A percentile compares a stretch with the other conserved stretches of the same genome.
Evolutionary conservation across 345 rosid species (phyloP).

Genomic region (Populus ilicifolia): DNA sequence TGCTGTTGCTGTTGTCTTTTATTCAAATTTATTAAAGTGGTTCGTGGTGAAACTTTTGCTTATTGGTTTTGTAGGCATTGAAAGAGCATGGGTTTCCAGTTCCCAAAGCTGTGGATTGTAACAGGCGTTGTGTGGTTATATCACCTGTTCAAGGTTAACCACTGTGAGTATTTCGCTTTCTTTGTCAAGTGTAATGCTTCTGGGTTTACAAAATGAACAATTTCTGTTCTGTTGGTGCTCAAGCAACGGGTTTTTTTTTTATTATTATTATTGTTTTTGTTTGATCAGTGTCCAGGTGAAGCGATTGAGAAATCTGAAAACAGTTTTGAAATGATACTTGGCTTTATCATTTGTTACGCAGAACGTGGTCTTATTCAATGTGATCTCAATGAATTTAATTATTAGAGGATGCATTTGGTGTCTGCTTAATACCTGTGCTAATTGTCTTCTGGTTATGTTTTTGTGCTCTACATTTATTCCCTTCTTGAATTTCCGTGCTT

Average conservation of each 20-base stretch:
- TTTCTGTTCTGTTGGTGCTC: too few species aligned
- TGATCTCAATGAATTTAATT: slow-evolving; percentile 86
- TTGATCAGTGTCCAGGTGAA: slow-evolving; percentile 77
- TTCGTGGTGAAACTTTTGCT: not conserved
- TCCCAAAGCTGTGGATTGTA: slow-evolving; percentile 84
- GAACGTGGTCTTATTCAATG: slow-evolving; percentile 96
- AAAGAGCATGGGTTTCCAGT: slow-evolving; percentile 83
- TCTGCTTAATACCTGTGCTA: too few species aligned
- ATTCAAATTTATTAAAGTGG: not conserved
- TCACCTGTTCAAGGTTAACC: slow-evolving; percentile 88
- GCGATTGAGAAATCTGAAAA: slow-evolving; percentile 70
- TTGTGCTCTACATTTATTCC: too few species aligned
- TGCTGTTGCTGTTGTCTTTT: not conserved
- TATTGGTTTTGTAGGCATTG: slow-evolving; percentile 60
- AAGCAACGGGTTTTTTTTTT: too few species aligned
- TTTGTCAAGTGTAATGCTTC: too few species aligned
- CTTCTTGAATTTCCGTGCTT: not conserved
- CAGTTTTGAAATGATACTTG: slow-evolving; percentile 70
- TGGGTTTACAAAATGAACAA: too few species aligned
- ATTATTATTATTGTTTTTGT: not conserved
- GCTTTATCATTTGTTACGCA: slow-evolving; percentile 70
- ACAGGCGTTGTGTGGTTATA: slow-evolving; percentile 91
- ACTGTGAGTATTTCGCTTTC: slow-evolving; percentile 46
- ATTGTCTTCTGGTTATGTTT: too few species aligned
- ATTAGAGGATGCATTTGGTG: slow-evolving; percentile 60